phyloP scores from a whole-genome alignment of 345 rosid genomes.

The Dipteronia dyeriana region DNA sequence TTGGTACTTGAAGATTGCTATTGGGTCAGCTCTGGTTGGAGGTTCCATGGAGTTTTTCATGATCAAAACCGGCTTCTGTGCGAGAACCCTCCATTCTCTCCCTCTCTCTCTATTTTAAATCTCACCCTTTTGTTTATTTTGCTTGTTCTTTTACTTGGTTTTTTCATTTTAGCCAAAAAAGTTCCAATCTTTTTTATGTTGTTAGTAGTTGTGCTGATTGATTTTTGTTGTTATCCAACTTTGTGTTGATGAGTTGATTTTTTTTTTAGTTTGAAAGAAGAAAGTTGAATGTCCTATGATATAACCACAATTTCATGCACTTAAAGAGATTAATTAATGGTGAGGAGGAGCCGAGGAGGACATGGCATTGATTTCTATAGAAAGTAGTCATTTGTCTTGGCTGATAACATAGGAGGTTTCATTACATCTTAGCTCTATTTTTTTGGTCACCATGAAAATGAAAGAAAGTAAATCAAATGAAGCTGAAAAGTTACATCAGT shows the following conservation, averaged over 20 bases:
- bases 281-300: background rate
- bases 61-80: constrained; percentile 95
- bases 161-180: background rate
- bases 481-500: background rate
- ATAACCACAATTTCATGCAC: background rate
- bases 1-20: constrained; percentile 84
- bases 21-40: constrained; percentile 70
- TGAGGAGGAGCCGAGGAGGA: no score
- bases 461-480: background rate
- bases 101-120: background rate
- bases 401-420: background rate
- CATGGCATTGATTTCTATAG: background rate
- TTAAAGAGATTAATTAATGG: no score
- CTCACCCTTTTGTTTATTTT: background rate
- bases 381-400: background rate
- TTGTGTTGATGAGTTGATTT: background rate
- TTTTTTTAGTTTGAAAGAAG: background rate
- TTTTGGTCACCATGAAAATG: background rate
- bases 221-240: background rate
- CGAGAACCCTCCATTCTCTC: constrained; percentile 41
- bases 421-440: background rate
- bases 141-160: background rate
- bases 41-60: constrained; percentile 94
- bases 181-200: background rate
- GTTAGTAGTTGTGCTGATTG: background rate